Base-by-base conservation (phyloP, 306 rosid species). In the Begonia peltatifolia region DNA sequence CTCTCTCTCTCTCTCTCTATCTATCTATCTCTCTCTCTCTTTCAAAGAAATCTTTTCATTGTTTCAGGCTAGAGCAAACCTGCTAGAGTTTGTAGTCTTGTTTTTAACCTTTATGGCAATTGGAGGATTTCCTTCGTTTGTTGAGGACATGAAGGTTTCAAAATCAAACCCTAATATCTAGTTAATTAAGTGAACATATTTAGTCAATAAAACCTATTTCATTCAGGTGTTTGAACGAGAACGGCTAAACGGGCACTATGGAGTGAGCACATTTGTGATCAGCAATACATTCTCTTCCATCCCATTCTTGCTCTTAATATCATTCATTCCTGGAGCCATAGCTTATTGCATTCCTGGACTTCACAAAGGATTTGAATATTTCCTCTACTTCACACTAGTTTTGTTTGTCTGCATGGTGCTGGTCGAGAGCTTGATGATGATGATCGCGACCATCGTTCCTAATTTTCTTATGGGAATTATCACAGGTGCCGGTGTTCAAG, bases 361-460 rank as follows among this genome's bases (percentile, higher is more conserved):
- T 16, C 89, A 69, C 11, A 65, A 10, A 1, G 78, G 71, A 13
- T 50, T 1, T 13, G 72, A 65, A 3, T 71, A 73, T 50, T 80
- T 80, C 15, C 0, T 64, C 1, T 83, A 56, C 76, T 87, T 78
- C 15, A 43, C 44, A n/a, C 43, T 38, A 11, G 57, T 54, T 4
- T 14, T 87, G 2, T 80, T 77, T 55, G 35, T 76, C 0, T 69
- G 82, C 53, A 53, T 83, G 53, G 62, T 72, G 80, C 43, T 83
- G 13, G 89, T 87, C 3, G 96, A 87, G 68, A 80, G 89, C 69
- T 69, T 83, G 0, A 87, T 83, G 94, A 83, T 87, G 96, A 72
- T 50, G 3, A 30, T 30, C 9, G 87, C 89, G 0, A 71, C 79
- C 55, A 43, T 83, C 4, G 84, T 87, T 11, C 94, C 96, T 1